A percentile compares a stretch with the other conserved stretches of the same genome.
Conservation (phyloP, 2,329 filamentous ascomycete genomes). For the Passalora sequoiae region DNA sequence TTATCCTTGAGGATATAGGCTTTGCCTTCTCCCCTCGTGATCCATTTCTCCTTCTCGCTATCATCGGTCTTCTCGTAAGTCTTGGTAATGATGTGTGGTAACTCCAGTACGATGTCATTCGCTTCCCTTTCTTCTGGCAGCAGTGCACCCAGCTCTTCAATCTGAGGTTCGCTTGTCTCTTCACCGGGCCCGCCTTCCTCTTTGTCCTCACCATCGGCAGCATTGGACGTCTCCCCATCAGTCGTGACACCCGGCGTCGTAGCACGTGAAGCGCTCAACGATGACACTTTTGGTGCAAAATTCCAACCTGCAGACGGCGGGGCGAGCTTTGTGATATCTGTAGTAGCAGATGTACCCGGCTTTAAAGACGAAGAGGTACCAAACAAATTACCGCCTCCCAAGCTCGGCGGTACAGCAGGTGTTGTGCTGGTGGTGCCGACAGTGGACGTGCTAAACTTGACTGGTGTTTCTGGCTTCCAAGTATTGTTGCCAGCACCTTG, state of each 20-base stretch:
- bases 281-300: constrained; percentile 33
- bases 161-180: constrained; percentile 34
- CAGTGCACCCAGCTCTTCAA: constrained; percentile 57
- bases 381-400: constrained; percentile 12
- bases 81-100: constrained; percentile 61
- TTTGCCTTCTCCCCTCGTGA: constrained; percentile 64
- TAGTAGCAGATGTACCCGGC: constrained; percentile 20
- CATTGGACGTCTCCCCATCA: constrained; percentile 34
- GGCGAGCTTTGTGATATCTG: constrained; percentile 20
- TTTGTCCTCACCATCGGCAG: constrained; percentile 25
- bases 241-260: constrained; percentile 46
- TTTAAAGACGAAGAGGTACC: constrained; percentile 10
- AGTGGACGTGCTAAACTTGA: constrained; percentile 40
- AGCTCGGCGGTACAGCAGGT: constrained; percentile 20
- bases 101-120: constrained; percentile 65
- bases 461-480: constrained; percentile 45
- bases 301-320: constrained; percentile 34
- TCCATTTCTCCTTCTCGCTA: constrained; percentile 58
- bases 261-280: constrained; percentile 40
- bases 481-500: constrained; percentile 38
- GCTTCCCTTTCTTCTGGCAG: constrained; percentile 58
- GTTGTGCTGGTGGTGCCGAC: constrained; percentile 22
- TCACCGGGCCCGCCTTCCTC: constrained; percentile 29
- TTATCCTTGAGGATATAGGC: constrained; percentile 71
- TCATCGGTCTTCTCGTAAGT: constrained; percentile 51